A percentile compares a stretch with the other conserved stretches of the same genome.
Conservation (phyloP, 2,329 filamentous ascomycete species). For the Phialophora macrospora region DNA sequence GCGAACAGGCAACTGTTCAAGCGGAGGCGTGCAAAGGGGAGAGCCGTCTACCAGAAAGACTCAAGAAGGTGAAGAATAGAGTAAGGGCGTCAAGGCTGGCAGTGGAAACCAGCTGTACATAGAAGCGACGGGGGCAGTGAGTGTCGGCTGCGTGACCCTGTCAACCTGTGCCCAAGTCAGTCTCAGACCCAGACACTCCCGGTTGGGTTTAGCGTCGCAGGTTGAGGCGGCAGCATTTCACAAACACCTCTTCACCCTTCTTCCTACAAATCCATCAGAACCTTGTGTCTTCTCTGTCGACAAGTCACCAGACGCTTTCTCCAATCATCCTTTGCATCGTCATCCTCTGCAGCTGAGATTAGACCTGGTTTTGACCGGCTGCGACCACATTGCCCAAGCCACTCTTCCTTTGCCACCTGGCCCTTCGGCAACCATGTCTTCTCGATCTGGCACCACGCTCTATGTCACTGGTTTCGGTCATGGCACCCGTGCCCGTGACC, state of each 20-base stretch:
- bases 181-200: constrained; percentile 13
- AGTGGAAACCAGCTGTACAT: constrained; percentile 7
- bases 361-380: not conserved
- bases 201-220: constrained; percentile 12
- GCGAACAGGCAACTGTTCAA: constrained; percentile 3
- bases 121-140: constrained; percentile 8
- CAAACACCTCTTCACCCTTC: constrained; percentile 2
- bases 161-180: not conserved
- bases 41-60: not conserved
- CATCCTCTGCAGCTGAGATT: constrained; percentile 15
- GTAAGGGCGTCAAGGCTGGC: constrained; percentile 6
- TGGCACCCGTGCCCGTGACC: constrained; percentile 96
- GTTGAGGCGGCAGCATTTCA: constrained; percentile 4
- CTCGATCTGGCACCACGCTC: constrained; percentile 84
- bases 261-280: constrained; percentile 8
- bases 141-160: not conserved
- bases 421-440: constrained; percentile 27
- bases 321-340: constrained; percentile 13
- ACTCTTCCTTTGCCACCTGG: constrained; percentile 22
- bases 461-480: constrained; percentile 99
- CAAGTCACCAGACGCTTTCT: constrained; percentile 17
- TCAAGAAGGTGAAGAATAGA: constrained; percentile 2
- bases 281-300: constrained; percentile 8
- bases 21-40: constrained; percentile 8
- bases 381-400: constrained; percentile 11